Evolutionary conservation across 2,329 filamentous ascomycete genomes (phyloP).

Genomic region (Xylariaceae sp.): DNA sequence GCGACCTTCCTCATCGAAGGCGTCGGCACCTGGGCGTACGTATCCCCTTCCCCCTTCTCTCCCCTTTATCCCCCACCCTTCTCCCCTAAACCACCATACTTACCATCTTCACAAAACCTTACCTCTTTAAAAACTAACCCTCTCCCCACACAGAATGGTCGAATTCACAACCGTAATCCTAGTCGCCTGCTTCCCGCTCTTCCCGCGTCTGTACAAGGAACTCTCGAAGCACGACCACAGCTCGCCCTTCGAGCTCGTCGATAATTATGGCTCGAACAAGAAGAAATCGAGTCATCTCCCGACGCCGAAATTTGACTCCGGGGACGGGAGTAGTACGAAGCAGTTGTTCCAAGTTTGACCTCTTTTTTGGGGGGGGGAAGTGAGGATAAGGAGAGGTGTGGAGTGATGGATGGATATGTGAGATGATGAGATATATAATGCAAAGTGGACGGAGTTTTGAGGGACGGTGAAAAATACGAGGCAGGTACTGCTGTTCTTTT

Average conservation of each 20-base stretch:
- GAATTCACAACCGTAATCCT: conserved; percentile 12
- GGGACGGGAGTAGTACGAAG: conserved; percentile 23
- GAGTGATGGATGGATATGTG: too few relatives aligned
- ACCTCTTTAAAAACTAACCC: neutral
- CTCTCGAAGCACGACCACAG: conserved; percentile 26
- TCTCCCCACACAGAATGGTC: neutral
- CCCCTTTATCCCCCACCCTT: neutral
- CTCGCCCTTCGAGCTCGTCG: conserved; percentile 27
- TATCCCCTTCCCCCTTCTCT: neutral
- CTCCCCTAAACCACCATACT: neutral
- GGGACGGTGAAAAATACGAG: too few relatives aligned
- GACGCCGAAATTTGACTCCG: conserved; percentile 25
- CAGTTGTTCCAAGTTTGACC: conserved; percentile 22
- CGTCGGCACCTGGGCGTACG: conserved; percentile 12
- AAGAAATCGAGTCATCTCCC: neutral
- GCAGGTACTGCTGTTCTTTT: too few relatives aligned
- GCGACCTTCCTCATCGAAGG: conserved; percentile 8
- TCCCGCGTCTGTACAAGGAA: conserved; percentile 8
- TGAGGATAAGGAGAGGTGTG: too few relatives aligned
- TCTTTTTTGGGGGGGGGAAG: too few relatives aligned
- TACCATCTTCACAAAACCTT: too few relatives aligned
- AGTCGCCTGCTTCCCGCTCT: conserved; percentile 13
- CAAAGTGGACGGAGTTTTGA: too few relatives aligned
- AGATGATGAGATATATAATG: too few relatives aligned
- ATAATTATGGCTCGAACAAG: conserved; percentile 31